Evolutionary conservation across 169 alveolate genomes (phyloP), one percentile per base, ranked within the genome.

Genomic region (Eimeria sp.): DNA sequence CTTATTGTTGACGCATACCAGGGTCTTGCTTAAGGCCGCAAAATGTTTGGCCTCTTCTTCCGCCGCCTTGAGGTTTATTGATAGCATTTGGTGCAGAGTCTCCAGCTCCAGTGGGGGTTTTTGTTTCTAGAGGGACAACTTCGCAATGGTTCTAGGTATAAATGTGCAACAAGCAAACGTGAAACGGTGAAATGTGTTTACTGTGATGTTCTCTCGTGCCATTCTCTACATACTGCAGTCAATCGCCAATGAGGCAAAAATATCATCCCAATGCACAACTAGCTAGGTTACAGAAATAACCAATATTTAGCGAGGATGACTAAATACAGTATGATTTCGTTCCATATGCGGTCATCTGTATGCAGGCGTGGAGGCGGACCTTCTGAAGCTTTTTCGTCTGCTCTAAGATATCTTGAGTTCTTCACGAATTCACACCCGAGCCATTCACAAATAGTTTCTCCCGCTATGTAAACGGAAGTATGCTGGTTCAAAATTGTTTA

Each of bases 41-140:
- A 87, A 87, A 25, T 87, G 93, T 45, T 87, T 87, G 2, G 93
- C 83, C 54, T 57, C 93, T 61, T 87, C 93, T 63, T 87, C 93
- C 45, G 93, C 93, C 51, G 65, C 93, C 14, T 87, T 49, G 40
- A 87, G 82, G 93, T 43, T 87, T 40, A 57, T 87, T 25, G 93
- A 51, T 43, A 87, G 83, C 93, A 87, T 87, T 87, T 72, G 93
- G 27, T 87, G 93, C 45, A 87, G 45, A 4, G 93, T 87, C 82
- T 87, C 82, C 73, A 87, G 65, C 22, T 87, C 82, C 82, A 87
- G 58, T 30, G 93, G 93, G 54, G 93, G 82, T 63, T 87, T 61
- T 63, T 87, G 93, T 27, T 57, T 87, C 93, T 87, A 72, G 51
- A n/a, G 27, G 43, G 65, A 49, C 61, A 73, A 18, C 40, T 34